Evolutionary conservation across 1,139 yeast genomes (phyloP), one percentile per base, ranked within the genome.

Genomic region (Diutina scorzettiae): DNA sequence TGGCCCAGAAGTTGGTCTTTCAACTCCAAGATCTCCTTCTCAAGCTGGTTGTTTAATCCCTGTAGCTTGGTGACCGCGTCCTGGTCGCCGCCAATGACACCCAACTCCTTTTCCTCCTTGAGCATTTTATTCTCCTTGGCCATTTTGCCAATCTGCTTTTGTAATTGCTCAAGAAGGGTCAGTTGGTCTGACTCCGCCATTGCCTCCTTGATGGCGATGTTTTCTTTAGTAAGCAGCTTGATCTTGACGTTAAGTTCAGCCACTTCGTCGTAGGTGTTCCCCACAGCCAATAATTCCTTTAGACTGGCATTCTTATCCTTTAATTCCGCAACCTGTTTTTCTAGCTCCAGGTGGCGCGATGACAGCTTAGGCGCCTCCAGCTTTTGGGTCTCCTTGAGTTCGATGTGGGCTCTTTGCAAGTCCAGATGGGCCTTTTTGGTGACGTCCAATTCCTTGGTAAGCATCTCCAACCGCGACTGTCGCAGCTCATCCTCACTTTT

Each of bases 41-140:
- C 40, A 12, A 20, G 31, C 28, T 46, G 48, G n/a, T 54, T 55
- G 50, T 66, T 66, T 45, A 66, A 74, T 45, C 63, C 68, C 14
- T 52, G 48, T 43, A 74, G 56, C 47, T 66, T 67, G 5, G n/a
- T 24, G 31, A n/a, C 19, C 18, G 19, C 19, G 8, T 30, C 33
- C 7, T 4, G 5, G 8, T 30, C 33, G 11, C 18, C 19, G 6
- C 19, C 33, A 30, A 30, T 4, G 17, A 17, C 33, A 4, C 39
- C 39, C 11, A 34, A 23, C 28, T 20, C 27, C 25, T 34, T 14
- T 4, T 34, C 39, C 17, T 34, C 39, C 20, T 34, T 34, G 20
- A 34, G n/a, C 25, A 34, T 12, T 28, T 34, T 34, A 9, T 34
- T 34, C 20, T 34, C 39, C 28, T 34, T 34, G 29, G 39, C 39